A percentile compares a stretch with the other conserved stretches of the same genome.
Conservation (phyloP, 1,139 yeast species). For the Blastobotrys apis region DNA sequence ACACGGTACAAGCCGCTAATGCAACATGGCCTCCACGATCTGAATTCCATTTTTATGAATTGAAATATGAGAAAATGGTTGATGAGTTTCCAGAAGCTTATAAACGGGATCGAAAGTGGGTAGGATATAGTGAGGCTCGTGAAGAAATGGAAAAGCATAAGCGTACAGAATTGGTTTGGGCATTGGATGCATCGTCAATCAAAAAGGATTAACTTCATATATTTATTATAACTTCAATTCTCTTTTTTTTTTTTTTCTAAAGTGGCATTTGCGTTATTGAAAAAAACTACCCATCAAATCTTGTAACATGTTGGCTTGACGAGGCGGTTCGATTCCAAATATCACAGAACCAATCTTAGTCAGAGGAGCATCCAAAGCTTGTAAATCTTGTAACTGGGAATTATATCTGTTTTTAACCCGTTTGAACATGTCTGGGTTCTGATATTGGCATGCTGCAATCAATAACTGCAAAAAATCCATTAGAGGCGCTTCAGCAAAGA, state of each 20-base stretch:
- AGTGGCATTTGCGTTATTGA: slow-evolving; percentile 19
- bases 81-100: slow-evolving; percentile 70
- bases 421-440: slow-evolving; percentile 46
- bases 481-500: slow-evolving; percentile 38
- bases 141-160: slow-evolving; percentile 55
- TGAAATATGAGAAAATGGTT: slow-evolving; percentile 54
- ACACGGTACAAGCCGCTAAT: slow-evolving; percentile 42
- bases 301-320: slow-evolving; percentile 66
- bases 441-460: slow-evolving; percentile 56
- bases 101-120: slow-evolving; percentile 68
- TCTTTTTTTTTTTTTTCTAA: not conserved
- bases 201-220: not conserved
- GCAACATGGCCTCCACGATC: slow-evolving; percentile 52
- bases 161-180: slow-evolving; percentile 66
- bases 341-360: slow-evolving; percentile 44
- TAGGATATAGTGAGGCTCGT: slow-evolving; percentile 66
- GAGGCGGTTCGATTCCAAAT: slow-evolving; percentile 56
- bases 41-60: slow-evolving; percentile 81
- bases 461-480: slow-evolving; percentile 70
- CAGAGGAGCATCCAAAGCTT: slow-evolving; percentile 33
- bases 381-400: slow-evolving; percentile 43
- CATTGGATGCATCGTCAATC: slow-evolving; percentile 50
- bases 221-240: not conserved
- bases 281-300: slow-evolving; percentile 83
- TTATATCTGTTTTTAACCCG: slow-evolving; percentile 55